Evolutionary conservation across 2,329 filamentous ascomycete species (phyloP), one percentile per base, ranked within the genome.

Genomic region (Aulographum hederae): DNA sequence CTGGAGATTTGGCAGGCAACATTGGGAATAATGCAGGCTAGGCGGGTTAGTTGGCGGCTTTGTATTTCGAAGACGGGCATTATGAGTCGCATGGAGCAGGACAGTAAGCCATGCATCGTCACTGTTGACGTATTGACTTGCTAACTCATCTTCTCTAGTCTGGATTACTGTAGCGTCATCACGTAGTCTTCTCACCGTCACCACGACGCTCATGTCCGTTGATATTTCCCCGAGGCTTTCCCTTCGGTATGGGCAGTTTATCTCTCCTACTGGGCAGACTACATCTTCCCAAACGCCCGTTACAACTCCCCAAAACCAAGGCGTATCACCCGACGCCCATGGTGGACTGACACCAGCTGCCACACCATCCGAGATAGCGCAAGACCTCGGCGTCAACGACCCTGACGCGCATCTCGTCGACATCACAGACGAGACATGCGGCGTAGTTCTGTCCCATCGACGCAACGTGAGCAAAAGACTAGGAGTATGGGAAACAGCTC

Each of bases 1-100:
- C 63, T 67, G 30, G 78, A 85, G 43, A 78, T 89, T 3, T 86
- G 80, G 78, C 67, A 73, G 34, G 78, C 73, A 1, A 86, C 80
- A 0, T 57, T 76, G 18, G 74, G 76, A n/a, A 65, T 86, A 19
- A 69, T 84, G 20, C 68, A 73, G 1, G 60, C 62, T 12, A 70
- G 73, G 50, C 75, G 72, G 42, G 71, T 85, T 0, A 71, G 75
- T 34, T 86, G 80, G 78, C 72, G 79, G 12, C 57, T 89, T 8
- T 72, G 82, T 37, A 66, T 91, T 37, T 72, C 76, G 20, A 78
- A 78, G 49, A 72, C 69, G 30, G 73, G 75, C 2, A 55, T 66
- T 3, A 77, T 82, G 66, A 69, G 76, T 17, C 57, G 62, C 18
- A 63, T 69, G 5, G 78, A 85, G 48, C 54, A 73, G 10, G 60